phyloP scores from a whole-genome alignment of 83 land plant genomes.

The Thuja plicata region DNA sequence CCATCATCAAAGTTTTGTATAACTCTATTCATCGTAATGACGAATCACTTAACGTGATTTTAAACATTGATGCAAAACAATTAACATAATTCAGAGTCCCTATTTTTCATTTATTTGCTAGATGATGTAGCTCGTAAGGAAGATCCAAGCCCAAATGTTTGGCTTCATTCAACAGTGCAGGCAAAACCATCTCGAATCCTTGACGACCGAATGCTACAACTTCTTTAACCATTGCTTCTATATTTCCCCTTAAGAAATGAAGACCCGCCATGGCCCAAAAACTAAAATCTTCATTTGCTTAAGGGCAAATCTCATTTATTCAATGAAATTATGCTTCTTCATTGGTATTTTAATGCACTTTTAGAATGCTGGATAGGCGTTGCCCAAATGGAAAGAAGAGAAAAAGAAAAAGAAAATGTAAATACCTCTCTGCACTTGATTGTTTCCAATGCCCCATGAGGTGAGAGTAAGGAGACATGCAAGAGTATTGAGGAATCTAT shows the following conservation, averaged over 20 bases:
- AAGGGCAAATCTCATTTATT: too few species aligned
- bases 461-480: slow-evolving; percentile 35
- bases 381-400: too few species aligned
- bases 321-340: too few species aligned
- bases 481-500: slow-evolving; percentile 32
- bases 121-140: slow-evolving; percentile 21
- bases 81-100: slow-evolving; percentile 20
- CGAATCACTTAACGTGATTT: too few species aligned
- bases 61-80: too few species aligned
- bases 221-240: neutral
- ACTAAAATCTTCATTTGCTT: too few species aligned
- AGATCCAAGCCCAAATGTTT: slow-evolving; percentile 22
- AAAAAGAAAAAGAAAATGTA: neutral
- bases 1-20: too few species aligned
- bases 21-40: too few species aligned
- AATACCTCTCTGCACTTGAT: neutral
- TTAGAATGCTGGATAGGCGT: too few species aligned
- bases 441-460: neutral
- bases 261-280: neutral
- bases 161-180: slow-evolving; percentile 34
- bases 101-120: slow-evolving; percentile 11
- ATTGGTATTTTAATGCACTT: too few species aligned
- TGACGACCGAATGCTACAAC: neutral
- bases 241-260: neutral
- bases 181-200: slow-evolving; percentile 31